Evolutionary conservation across 148 eudicot genomes (phyloP).

Genomic region (Nepenthes gracilis): DNA sequence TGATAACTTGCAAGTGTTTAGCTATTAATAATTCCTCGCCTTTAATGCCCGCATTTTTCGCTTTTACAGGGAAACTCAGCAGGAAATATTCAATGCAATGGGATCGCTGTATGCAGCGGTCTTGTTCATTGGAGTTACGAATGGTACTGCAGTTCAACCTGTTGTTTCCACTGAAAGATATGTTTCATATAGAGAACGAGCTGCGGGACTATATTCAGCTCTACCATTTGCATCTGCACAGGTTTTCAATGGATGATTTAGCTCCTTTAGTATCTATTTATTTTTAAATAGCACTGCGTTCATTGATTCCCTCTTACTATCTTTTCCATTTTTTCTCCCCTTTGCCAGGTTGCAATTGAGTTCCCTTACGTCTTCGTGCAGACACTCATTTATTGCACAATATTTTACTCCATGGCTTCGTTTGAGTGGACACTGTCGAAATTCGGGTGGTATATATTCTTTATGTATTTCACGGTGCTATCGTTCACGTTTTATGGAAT

Average conservation of each 20-base stretch:
- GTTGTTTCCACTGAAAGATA: slow-evolving; percentile 95
- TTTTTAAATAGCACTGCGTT: background rate
- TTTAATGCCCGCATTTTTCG: background rate
- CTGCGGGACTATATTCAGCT: slow-evolving; percentile 97
- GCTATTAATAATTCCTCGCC: background rate
- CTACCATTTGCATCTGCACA: slow-evolving; percentile 95
- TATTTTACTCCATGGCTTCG: slow-evolving; percentile 81
- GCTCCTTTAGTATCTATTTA: slow-evolving; percentile 1
- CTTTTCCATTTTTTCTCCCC: background rate
- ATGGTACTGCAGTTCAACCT: slow-evolving; percentile 94
- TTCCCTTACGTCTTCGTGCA: slow-evolving; percentile 90
- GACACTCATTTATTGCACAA: slow-evolving; percentile 61
- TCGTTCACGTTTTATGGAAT: slow-evolving; percentile 97
- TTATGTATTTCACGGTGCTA: slow-evolving; percentile 73
- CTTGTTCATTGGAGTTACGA: slow-evolving; percentile 84
- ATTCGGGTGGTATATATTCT: slow-evolving; percentile 69
- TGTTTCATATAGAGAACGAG: slow-evolving; percentile 95
- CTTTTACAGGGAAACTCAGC: slow-evolving; percentile 53
- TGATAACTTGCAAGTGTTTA: background rate
- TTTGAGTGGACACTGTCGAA: slow-evolving; percentile 72
- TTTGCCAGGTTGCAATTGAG: slow-evolving; percentile 82
- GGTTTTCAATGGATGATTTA: slow-evolving; percentile 18
- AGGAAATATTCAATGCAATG: slow-evolving; percentile 83
- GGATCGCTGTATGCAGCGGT: slow-evolving; percentile 92
- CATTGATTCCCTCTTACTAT: background rate